Base-by-base conservation (phyloP, 2,329 filamentous ascomycete species). In the Colletotrichum sidae region DNA sequence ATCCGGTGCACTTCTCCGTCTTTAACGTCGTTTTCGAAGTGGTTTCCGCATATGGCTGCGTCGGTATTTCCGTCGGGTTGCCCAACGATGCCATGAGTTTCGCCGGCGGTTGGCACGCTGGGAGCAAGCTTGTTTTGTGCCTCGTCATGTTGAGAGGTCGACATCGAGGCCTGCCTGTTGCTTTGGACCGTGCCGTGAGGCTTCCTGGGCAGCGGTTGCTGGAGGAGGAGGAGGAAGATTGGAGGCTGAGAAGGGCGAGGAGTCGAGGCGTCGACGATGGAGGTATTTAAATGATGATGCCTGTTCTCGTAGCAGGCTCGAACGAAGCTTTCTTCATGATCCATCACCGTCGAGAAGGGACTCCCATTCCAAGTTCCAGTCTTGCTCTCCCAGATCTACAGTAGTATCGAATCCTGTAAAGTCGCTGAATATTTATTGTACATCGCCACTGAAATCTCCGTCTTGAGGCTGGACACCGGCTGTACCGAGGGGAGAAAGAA, bases 1-100 rank as follows among this genome's bases (percentile, higher is more conserved):
- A 87, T 57, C 86, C 86, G 0, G 75, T 76, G 8, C 83, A 73
- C 45, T 89, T 83, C 72, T 84, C 83, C 17, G 83, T 88, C 6
- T 89, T 90, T 72, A 89, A 87, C 69, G 81, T 90, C 60, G 72
- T 86, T 2, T 88, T 88, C 65, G 86, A 88, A 71, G 83, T 86
- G 8, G 81, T 86, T 2, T 84, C 81, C 1, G 86, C 80, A 2
- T 90, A 90, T 70, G 87, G 86, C 7, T 87, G 84, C 55, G 87
- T 90, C n/a, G 88, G 88, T 4, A 79, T 90, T 13, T 86, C 83
- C 34, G 81, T 85, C 1, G 88, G 88, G 1, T 76, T 86, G 25
- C 85, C 87, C 0, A 78, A 79, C 9, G 76, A 82, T 61, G 81
- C 83, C 52, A 87, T 83, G 70, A 87, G 84, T 55, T 85, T 90